Evolutionary conservation across 768 basidiomycete species (phyloP), one percentile per base, ranked within the genome.

Genomic region (Strobilomyces echinocephalus): DNA sequence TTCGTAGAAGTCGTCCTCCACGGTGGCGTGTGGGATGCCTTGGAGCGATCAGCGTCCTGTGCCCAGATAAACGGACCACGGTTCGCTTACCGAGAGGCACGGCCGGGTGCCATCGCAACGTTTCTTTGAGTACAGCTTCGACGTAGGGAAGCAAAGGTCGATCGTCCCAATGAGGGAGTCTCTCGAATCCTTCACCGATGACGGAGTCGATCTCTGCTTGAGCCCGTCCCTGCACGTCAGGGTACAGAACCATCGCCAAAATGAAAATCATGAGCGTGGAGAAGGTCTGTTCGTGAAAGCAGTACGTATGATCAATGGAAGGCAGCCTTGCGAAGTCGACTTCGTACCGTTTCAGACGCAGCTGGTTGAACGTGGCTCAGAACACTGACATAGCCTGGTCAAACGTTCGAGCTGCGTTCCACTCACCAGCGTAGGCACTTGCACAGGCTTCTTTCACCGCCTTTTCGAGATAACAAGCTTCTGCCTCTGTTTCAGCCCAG

Each of bases 1-100:
- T 43, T 72, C 65, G 53, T 78, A 77, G 15, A 71, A 50, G 46
- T 76, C 77, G 50, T 76, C 74, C 34, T 71, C 60, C 2, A 73
- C 73, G 4, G 62, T 55, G 15, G 61, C 56, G 46, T 73, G 73
- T 7, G 69, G 66, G n/a, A 70, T 51, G 5, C 66, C 69, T 65
- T 41, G 20, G 18, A 26, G 24, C 4, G 9, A 54, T 46, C 35
- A 45, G 39, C 49, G 1, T 39, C 35, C 15, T n/a, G 12, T 0
- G 12, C 14, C 14, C 12, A 8, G 3, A 28, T 7, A 34, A 35
- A 52, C 44, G 24, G 5, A 18, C 5, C 7, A 20, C 26, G 18
- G 24, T 28, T 21, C 10, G 34, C 53, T 53, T 43, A 55, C 63
- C 56, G 8, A 59, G 47, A 21, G 56, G 59, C 12, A 15, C 52